These are phyloP conservation scores for Exophiala dermatitidis DNA, from an alignment of 2,329 filamentous ascomycete species.

Conservation along the genomic window DNA sequence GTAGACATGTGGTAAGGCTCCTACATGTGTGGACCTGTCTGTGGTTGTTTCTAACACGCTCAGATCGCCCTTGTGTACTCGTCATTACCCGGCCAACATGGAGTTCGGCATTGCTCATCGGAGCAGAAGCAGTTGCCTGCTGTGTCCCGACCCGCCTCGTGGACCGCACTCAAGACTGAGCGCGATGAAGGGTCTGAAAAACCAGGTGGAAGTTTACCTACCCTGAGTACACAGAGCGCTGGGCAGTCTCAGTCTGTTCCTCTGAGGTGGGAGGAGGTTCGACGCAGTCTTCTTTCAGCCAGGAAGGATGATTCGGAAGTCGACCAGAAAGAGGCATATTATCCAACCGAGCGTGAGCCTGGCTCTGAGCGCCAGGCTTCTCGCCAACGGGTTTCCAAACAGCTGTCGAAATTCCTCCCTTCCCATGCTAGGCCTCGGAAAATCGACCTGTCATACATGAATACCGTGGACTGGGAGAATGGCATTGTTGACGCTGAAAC, in stretches of 20 bases:
- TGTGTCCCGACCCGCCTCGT: not conserved
- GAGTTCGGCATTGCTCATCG: constrained; percentile 1
- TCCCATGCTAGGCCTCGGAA: constrained; percentile 9
- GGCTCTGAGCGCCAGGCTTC: not conserved
- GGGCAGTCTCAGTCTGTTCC: not conserved
- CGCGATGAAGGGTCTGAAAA: not conserved
- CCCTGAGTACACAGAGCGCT: not conserved
- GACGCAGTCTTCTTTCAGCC: not conserved
- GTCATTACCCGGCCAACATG: not conserved
- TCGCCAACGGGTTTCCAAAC: constrained; percentile 1
- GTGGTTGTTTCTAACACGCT: not conserved
- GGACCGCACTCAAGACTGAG: not conserved
- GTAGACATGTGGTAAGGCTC: not conserved
- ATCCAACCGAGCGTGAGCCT: not conserved
- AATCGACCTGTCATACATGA: constrained; percentile 14
- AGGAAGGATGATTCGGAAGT: not conserved
- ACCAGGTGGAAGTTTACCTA: not conserved
- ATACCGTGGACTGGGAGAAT: constrained; percentile 10
- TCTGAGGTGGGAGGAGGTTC: not conserved
- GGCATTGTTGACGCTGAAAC: not conserved
- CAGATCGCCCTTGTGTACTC: not conserved
- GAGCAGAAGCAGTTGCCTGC: not conserved
- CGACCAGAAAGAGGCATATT: constrained; percentile 1
- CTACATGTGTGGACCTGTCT: not conserved
- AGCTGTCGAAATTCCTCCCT: constrained; percentile 15